These are phyloP conservation scores for Achlya hypogyna DNA, from an alignment of 352 stramenopile species.

Conservation along the genomic window DNA sequence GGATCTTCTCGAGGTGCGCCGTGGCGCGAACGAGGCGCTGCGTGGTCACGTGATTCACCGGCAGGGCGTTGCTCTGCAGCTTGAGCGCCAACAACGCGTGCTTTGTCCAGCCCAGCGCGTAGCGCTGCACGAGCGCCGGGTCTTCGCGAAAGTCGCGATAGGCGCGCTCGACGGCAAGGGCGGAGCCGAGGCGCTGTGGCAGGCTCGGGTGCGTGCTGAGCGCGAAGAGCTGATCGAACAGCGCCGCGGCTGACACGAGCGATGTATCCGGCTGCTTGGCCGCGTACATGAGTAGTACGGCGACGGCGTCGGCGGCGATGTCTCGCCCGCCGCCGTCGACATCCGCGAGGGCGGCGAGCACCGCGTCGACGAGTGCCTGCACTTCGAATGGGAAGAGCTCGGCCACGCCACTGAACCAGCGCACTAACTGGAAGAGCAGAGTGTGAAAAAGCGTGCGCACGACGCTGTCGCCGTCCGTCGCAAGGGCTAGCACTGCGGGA, in stretches of 20 bases:
- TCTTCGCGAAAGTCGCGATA: conserved; percentile 55
- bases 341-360: conserved; percentile 45
- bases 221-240: conserved; percentile 69
- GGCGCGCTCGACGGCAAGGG: conserved; percentile 57
- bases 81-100: conserved; percentile 55
- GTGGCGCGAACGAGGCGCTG: conserved; percentile 32
- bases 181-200: conserved; percentile 51
- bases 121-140: conserved; percentile 37
- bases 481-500: conserved; percentile 40
- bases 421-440: conserved; percentile 59
- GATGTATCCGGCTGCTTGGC: conserved; percentile 27
- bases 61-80: conserved; percentile 39
- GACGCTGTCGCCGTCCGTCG: conserved; percentile 63
- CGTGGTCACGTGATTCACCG: conserved; percentile 22
- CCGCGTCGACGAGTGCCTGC: conserved; percentile 43
- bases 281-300: conserved; percentile 35
- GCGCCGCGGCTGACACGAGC: conserved; percentile 19
- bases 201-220: conserved; percentile 53
- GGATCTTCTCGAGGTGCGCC: conserved; percentile 31
- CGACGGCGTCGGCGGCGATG: conserved; percentile 50
- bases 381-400: conserved; percentile 63
- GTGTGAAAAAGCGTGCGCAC: conserved; percentile 60
- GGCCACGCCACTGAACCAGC: conserved; percentile 50
- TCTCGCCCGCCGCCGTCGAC: conserved; percentile 41
- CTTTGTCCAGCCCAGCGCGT: conserved; percentile 55